Base-by-base conservation (phyloP, 1,139 yeast genomes). In the Scheffersomyces parashehatae region DNA sequence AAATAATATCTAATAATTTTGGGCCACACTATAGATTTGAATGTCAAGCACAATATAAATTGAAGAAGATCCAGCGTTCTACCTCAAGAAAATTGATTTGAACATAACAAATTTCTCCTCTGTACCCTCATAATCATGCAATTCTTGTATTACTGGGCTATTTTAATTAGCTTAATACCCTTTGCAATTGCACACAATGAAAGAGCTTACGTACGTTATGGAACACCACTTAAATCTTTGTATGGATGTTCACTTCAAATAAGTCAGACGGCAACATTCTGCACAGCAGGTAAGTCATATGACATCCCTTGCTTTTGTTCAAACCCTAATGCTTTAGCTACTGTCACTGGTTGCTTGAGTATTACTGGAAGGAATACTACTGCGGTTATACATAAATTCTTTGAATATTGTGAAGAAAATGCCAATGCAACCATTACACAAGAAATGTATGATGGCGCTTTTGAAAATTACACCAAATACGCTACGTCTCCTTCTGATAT, bases 401-500 rank as follows among this genome's bases (percentile, higher is more conserved):
- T 40, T 8, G 11, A 44, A 3, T 14, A 8, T 11, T 62, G 66
- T 48, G 29, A 13, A 9, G 42, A 37, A 7, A 13, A 42, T 14
- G 53, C 42, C 9, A 37, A 50, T 14, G 30, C 42, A n/a, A 43
- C 44, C 5, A 26, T 64, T 9, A 53, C 64, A 6, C 36, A 37
- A 1, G 50, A 58, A 9, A 52, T 56, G 26, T 51, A 53, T 13
- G 45, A 47, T 5, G 50, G 46, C 1, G 57, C 68, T 3, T 56
- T 50, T 14, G 38, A 41, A 4, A 41, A 51, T 31, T 67, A 52
- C 45, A 41, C 47, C 5, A 39, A 48, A 4, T 24, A 48, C 38
- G 69, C 68, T 3, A 55, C 51, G 13, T 36, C 44, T 14, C 43
- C 55, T 5, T 29, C 39, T 10, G 63, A 62, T 9, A 59, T 66